Evolutionary conservation across 768 basidiomycete genomes (phyloP).

Genomic region (Xerocomus spinulosus): DNA sequence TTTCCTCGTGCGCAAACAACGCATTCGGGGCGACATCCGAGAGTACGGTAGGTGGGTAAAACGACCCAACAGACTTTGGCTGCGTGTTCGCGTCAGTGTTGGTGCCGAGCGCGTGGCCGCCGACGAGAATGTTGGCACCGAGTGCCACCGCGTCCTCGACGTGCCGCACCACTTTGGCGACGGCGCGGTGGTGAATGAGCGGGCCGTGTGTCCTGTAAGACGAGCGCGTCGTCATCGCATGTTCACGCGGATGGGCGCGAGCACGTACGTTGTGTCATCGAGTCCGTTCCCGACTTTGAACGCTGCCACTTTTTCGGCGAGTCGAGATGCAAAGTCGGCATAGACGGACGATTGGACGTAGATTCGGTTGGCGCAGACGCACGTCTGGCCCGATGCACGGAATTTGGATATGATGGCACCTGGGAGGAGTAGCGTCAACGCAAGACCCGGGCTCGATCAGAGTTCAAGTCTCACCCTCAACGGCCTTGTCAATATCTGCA

Average conservation of each 20-base stretch:
- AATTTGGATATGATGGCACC: slow-evolving; percentile 78
- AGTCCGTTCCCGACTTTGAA: slow-evolving; percentile 91
- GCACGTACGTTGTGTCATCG: slow-evolving; percentile 63
- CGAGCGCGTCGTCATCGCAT: not conserved
- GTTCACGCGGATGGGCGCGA: not conserved
- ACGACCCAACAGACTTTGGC: slow-evolving; percentile 38
- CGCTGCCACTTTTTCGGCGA: slow-evolving; percentile 75
- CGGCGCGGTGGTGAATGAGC: slow-evolving; percentile 80
- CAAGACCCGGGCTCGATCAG: not conserved
- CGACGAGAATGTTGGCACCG: too few species aligned
- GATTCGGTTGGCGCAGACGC: slow-evolving; percentile 85
- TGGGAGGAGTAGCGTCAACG: slow-evolving; percentile 23
- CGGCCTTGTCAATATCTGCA: slow-evolving; percentile 88
- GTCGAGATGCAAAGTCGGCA: slow-evolving; percentile 84
- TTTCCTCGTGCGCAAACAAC: slow-evolving; percentile 75
- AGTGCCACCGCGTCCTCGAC: slow-evolving; percentile 81
- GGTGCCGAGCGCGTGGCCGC: slow-evolving; percentile 50
- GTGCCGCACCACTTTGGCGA: slow-evolving; percentile 82
- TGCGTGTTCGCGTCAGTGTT: slow-evolving; percentile 41
- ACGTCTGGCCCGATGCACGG: slow-evolving; percentile 78
- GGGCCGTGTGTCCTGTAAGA: slow-evolving; percentile 82
- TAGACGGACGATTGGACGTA: slow-evolving; percentile 90
- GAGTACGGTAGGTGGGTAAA: slow-evolving; percentile 87
- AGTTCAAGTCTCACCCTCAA: slow-evolving; percentile 51
- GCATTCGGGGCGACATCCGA: slow-evolving; percentile 73